phyloP scores from a whole-genome alignment of 78 protist species.

The Dictyostelium firmibasis region DNA sequence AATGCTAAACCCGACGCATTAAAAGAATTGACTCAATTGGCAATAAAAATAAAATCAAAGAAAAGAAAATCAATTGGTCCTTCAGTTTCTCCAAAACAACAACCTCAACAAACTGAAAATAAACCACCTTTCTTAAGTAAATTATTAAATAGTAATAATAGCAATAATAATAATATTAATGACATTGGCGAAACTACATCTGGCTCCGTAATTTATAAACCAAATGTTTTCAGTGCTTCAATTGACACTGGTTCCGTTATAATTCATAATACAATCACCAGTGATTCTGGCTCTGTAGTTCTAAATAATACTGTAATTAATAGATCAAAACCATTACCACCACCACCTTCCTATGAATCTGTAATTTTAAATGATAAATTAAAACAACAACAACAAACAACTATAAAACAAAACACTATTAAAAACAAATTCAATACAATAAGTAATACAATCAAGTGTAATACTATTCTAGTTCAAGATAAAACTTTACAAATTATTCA shows the following conservation, averaged over 20 bases:
- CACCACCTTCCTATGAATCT: not conserved
- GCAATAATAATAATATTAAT: not conserved
- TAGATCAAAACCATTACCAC: not conserved
- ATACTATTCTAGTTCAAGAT: not conserved
- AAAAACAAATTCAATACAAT: not conserved
- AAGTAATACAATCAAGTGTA: not conserved
- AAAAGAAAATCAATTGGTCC: slow-evolving; percentile 23
- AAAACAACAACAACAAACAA: not conserved
- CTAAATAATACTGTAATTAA: not conserved
- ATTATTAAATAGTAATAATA: not conserved
- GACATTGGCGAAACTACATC: not conserved
- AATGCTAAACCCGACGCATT: slow-evolving; percentile 49
- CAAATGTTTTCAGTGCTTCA: not conserved
- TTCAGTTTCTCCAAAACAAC: not conserved
- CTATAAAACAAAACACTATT: not conserved
- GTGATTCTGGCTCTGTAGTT: slow-evolving; percentile 8
- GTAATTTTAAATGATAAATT: slow-evolving; percentile 18
- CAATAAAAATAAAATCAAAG: slow-evolving; percentile 21
- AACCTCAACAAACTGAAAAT: not conserved
- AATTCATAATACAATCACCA: not conserved
- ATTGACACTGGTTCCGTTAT: not conserved
- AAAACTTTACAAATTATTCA: not conserved
- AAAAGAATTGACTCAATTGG: slow-evolving; percentile 24
- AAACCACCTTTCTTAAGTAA: not conserved
- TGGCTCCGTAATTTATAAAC: not conserved